Evolutionary conservation across 1,139 yeast genomes (phyloP), one percentile per base, ranked within the genome.

Genomic region (Blastobotrys persicus): DNA sequence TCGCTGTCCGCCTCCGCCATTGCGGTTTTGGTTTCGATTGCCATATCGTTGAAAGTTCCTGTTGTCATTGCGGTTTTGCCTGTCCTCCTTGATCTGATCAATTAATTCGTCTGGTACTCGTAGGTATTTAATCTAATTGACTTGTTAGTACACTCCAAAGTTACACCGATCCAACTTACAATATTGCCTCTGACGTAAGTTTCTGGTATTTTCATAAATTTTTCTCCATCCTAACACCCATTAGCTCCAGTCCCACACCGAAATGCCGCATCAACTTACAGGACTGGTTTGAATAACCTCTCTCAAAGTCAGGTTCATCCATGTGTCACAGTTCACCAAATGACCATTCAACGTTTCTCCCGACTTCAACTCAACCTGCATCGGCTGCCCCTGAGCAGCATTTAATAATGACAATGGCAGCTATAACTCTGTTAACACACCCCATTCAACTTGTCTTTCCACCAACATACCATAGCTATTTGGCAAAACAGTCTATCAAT

Each of bases 331-430:
- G 63, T 87, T 86, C 52, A 83, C 80, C 55, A 94, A 75, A 54
- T 80, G 81, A 37, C 99, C 99, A 63, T 85, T 87, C 52, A 89
- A 75, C 12, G 94, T 83, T 63, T 88, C 97, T 31, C 98, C 97
- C 50, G 85, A 84, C 68, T 94, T 94, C 66, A 94, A 79, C 69
- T 92, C 98, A 50, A 94, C 89, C 64, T 86, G 78, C 63, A 92
- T 78, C 37, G 89, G 88, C 64, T 88, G 91, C 52, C 89, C 92
- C 68, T 88, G 91, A 17, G 96, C 91, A 49, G 96, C 88, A 48
- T 94, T 88, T 60, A 94, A 78, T 57, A 94, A 76, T 60, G 89
- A 89, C 63, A 92, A 76, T 39, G 99, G 99, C 57, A 92, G 80
- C 98, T 74, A 59, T 20, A 34, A 26, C n/a, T 39, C 19, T 35